phyloP scores from a whole-genome alignment of 768 basidiomycete species.

The Clitopilus hobsonii region DNA sequence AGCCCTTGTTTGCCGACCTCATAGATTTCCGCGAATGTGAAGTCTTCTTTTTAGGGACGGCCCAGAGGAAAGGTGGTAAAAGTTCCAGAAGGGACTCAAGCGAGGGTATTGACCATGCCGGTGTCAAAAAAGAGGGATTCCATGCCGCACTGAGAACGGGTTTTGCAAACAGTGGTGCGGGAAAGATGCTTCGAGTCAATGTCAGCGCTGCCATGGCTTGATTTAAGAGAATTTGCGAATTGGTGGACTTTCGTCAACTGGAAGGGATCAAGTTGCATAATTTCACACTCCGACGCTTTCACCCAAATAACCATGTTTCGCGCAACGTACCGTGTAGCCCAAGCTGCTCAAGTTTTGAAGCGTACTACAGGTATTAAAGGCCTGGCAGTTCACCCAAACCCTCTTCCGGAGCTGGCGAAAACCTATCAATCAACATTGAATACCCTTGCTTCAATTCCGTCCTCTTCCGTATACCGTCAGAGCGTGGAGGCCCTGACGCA shows the following conservation, averaged over 20 bases:
- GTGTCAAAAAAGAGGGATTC: slow-evolving; percentile 16
- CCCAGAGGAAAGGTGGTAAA: slow-evolving; percentile 82
- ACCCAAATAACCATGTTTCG: neutral
- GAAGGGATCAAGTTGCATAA: slow-evolving; percentile 12
- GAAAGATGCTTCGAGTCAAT: slow-evolving; percentile 17
- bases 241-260: slow-evolving; percentile 13
- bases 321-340: neutral
- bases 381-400: slow-evolving; percentile 77
- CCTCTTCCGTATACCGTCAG: slow-evolving; percentile 84
- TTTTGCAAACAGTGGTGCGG: slow-evolving; percentile 6
- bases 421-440: slow-evolving; percentile 78
- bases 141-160: slow-evolving; percentile 11
- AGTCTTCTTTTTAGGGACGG: slow-evolving; percentile 91
- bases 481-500: slow-evolving; percentile 81
- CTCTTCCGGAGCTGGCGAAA: slow-evolving; percentile 70
- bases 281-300: slow-evolving; percentile 36
- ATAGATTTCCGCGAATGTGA: slow-evolving; percentile 95
- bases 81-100: slow-evolving; percentile 55
- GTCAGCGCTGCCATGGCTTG: slow-evolving; percentile 28
- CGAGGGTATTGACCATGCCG: slow-evolving; percentile 33
- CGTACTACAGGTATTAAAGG: slow-evolving; percentile 84
- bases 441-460: slow-evolving; percentile 66
- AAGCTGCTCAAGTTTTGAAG: slow-evolving; percentile 49
- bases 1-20: slow-evolving; percentile 89
- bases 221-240: slow-evolving; percentile 4